Evolutionary conservation across 2,329 filamentous ascomycete species (phyloP).

Genomic region (Colletotrichum sp.): DNA sequence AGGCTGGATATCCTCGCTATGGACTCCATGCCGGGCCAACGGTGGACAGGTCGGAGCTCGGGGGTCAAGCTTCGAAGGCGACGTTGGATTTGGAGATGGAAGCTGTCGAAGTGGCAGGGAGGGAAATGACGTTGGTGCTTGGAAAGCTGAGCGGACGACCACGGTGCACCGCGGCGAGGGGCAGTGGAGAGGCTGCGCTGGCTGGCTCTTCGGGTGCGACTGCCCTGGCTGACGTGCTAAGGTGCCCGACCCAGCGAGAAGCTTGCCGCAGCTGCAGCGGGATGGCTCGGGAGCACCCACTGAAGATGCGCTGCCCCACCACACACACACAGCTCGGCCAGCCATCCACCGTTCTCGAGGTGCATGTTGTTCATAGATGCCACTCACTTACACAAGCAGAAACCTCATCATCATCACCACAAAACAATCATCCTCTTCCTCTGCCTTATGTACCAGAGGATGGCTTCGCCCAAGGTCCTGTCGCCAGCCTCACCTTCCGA

Average conservation of each 20-base stretch:
- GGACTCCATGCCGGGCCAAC: conserved; percentile 76
- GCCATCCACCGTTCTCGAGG: background rate
- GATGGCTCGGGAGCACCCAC: background rate
- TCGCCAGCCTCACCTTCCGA: conserved; percentile 61
- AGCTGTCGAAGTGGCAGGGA: conserved; percentile 1
- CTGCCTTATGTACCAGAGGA: background rate
- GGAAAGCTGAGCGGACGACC: background rate
- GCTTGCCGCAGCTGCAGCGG: background rate
- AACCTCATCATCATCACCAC: background rate
- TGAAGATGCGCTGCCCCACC: background rate
- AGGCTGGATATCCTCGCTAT: conserved; percentile 92
- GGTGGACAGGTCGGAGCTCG: background rate
- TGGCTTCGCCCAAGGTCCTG: conserved; percentile 46
- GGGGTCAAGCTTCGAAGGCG: background rate
- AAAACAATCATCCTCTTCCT: background rate
- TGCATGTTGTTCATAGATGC: background rate
- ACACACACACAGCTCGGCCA: background rate
- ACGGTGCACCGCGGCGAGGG: background rate
- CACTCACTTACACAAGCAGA: background rate
- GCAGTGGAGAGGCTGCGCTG: background rate
- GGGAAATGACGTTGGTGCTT: conserved; percentile 25
- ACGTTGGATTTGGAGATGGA: background rate
- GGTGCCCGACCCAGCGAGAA: background rate
- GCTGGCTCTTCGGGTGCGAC: background rate
- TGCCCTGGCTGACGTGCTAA: background rate